Base-by-base conservation (phyloP, 176 grass and related monocot species). In the Zizania latifolia region DNA sequence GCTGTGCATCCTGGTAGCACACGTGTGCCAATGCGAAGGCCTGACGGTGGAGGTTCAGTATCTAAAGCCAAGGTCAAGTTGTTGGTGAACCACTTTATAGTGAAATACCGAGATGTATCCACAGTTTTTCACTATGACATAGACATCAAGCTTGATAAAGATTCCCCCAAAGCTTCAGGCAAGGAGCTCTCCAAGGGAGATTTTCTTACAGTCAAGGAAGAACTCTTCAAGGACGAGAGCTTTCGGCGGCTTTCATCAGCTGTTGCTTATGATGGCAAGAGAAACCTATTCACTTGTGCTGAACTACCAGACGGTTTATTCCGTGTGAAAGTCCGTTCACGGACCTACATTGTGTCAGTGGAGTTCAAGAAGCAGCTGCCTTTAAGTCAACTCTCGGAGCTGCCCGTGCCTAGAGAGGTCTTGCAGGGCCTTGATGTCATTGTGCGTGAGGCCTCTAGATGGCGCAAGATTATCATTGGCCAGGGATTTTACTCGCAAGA, bases 21-120 rank as follows among this genome's bases (percentile, higher is more conserved):
- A 74, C 51, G 78, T 37, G 31, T 80, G 30, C 84, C 76, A 22
- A 90, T 90, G 80, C 31, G 8, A 60, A 78, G 84, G 32, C 88
- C 88, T 33, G 88, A 90, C n/a, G 21, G 3, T 56, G 88, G 88
- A 60, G 84, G 88, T 6, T 37, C 84, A 45, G 59, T n/a, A 43
- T 65, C 0, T 68, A 14, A 51, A 19, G 29, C 10, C 17, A 24
- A 54, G 17, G 56, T 84, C 56, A 66, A 66, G 9, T 58, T 88
- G n/a, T 2, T 80, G 17, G 86, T 84, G 62, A 84, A 88, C 30
- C 80, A 88, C n/a, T 88, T 88, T 0, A 41, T 30, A 48, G 56
- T 88, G 29, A 56, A 28, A 3, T 88, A 76, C 57, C 22, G 43
- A 3, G 1, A 83, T 21, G 35, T 11, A 30, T 19, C 81, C 55